Percentiles rank a stretch among this genome's conserved stretches.
Conservation (phyloP, 352 stramenopile species). For the Globisporangium nodosum region DNA sequence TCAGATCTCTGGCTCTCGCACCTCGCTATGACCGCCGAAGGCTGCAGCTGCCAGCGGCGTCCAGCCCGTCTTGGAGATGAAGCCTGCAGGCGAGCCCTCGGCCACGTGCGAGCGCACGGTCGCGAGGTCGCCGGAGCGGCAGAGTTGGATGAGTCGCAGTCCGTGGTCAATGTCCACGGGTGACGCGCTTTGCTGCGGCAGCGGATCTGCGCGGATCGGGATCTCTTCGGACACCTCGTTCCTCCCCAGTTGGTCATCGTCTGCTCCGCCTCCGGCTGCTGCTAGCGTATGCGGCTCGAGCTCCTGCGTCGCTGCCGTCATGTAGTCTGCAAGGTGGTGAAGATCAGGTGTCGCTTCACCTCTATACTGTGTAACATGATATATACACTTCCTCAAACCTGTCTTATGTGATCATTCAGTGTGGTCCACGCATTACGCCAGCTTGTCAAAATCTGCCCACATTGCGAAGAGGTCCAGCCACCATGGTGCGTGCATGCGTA, state of each 20-base stretch:
- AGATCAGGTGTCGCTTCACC: neutral
- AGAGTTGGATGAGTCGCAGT: constrained; percentile 54
- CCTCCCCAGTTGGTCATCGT: constrained; percentile 8
- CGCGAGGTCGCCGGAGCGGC: constrained; percentile 37
- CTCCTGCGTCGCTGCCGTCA: neutral
- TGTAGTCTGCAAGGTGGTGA: neutral
- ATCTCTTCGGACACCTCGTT: constrained; percentile 37
- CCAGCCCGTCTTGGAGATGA: constrained; percentile 76
- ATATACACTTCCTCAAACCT: neutral
- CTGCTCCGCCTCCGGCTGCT: constrained; percentile 6
- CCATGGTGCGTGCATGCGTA: neutral
- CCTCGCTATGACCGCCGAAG: constrained; percentile 57
- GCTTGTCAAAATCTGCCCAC: neutral
- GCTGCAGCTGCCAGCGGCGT: constrained; percentile 60
- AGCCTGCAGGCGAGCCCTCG: constrained; percentile 48
- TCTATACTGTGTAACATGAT: neutral
- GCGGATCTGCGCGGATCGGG: constrained; percentile 42
- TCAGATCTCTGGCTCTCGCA: constrained; percentile 11
- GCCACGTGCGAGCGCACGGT: constrained; percentile 32
- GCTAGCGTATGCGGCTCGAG: neutral
- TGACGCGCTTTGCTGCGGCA: constrained; percentile 49
- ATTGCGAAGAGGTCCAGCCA: neutral
- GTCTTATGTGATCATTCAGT: neutral
- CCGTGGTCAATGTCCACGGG: constrained; percentile 48
- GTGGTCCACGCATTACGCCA: neutral